Evolutionary conservation across 331 rosid species (phyloP), one percentile per base, ranked within the genome.

Genomic region (Quercus lobata): DNA sequence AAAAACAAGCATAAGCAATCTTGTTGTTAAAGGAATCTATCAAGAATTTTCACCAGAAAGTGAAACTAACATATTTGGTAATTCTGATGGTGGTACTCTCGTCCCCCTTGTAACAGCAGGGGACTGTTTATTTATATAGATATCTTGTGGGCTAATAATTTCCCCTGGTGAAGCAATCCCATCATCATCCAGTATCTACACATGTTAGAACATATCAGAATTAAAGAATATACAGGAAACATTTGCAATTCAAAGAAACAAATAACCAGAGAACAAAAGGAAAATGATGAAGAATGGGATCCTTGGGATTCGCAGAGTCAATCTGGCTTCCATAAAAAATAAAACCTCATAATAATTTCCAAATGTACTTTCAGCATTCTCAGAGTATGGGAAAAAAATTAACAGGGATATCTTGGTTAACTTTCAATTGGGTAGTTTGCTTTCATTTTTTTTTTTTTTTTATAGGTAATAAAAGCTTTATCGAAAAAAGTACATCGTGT

Each of bases 161-260:
- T 91, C 99, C 41, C 99, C 99, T 49, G 97, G 99, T 27, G 97
- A 89, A 78, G 99, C 99, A 84, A 95, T 78, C 37, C 99, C 99
- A 80, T 95, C 99, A 52, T 93, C 92, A 80, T 95, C 99, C 80
- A 92, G 89, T 79, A 90, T 82, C 98, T 94, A 80, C 49, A 79
- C 18, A 35, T 74, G 62, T 81, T 74, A 55, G 68, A 78, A 30
- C 55, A 77, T 35, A 30, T 63, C 21, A 22, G n/a, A 29, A 30
- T 0, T 17, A 44, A 66, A 30, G 49, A 32, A 66, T 17, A 66
- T 32, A 66, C 16, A 17, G 71, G 71, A 30, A 66, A 34, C 19
- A 66, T 66, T 32, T 61, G 15, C 35, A n/a, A 63, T 15, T 29
- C n/a, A 63, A 63, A 63, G 44, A 29, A 63, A 14, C 30, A 15